Conservation (phyloP, 305 asterid genomes). For the Fraxinus xanthoxyloides region DNA sequence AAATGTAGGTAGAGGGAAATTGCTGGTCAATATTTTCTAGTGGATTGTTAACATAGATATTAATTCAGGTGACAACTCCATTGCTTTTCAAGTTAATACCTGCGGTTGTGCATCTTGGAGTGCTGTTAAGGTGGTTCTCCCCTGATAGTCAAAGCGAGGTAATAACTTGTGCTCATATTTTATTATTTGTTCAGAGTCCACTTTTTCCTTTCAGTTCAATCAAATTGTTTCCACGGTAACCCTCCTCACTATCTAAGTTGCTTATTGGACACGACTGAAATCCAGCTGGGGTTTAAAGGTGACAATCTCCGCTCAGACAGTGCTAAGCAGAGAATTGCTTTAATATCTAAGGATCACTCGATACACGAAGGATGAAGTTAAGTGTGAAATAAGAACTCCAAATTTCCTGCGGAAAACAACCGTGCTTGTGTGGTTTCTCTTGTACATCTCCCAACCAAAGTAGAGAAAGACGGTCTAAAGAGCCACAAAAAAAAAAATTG, state of each 20-base stretch:
- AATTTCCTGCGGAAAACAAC: slow-evolving; percentile 23
- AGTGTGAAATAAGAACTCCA: slow-evolving; percentile 18
- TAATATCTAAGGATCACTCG: slow-evolving; percentile 84
- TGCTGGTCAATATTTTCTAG: slow-evolving; percentile 10
- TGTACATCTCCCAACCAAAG: slow-evolving; percentile 32
- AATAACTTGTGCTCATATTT: slow-evolving; percentile 9
- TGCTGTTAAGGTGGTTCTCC: slow-evolving; percentile 87
- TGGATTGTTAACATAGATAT: slow-evolving; percentile 10
- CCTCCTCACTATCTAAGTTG: not conserved
- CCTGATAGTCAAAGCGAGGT: slow-evolving; percentile 88
- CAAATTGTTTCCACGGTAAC: not conserved
- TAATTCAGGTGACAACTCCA: slow-evolving; percentile 89
- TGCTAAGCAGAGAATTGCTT: slow-evolving; percentile 77
- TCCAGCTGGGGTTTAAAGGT: slow-evolving; percentile 79
- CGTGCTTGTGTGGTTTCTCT: slow-evolving; percentile 14
- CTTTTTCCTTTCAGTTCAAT: not conserved
- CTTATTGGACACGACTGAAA: slow-evolving; percentile 15
- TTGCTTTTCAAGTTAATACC: slow-evolving; percentile 96
- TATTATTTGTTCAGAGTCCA: not conserved
- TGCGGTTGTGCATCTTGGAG: slow-evolving; percentile 94
- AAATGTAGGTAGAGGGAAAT: not conserved
- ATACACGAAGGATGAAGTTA: slow-evolving; percentile 69
- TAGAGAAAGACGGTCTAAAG: slow-evolving; percentile 30
- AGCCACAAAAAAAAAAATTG: slow-evolving; percentile 17
- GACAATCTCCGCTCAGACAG: slow-evolving; percentile 85